These are phyloP conservation scores for Colletotrichum cereale DNA, from an alignment of 2,329 filamentous ascomycete species.

Conservation along the genomic window DNA sequence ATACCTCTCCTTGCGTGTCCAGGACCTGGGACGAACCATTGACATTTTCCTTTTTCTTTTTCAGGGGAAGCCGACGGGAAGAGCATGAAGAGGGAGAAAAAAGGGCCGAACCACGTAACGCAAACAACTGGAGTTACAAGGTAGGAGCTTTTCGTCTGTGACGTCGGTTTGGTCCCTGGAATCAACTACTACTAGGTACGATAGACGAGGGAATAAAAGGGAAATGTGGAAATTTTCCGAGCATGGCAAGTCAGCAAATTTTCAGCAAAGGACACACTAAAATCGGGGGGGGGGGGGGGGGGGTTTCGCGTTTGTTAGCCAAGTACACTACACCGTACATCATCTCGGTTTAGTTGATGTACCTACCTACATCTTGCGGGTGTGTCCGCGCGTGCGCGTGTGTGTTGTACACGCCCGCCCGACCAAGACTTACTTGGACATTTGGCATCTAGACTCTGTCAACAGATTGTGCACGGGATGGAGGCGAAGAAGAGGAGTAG, in stretches of 20 bases:
- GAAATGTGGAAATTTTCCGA: slow-evolving; percentile 6
- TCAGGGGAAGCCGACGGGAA: slow-evolving; percentile 14
- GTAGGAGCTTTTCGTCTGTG: slow-evolving; percentile 30
- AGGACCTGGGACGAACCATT: slow-evolving; percentile 10
- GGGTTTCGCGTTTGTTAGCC: slow-evolving; percentile 1
- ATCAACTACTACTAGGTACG: not conserved
- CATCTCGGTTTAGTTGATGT: not conserved
- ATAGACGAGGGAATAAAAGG: not conserved
- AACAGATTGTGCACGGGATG: not conserved
- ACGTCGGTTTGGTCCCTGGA: slow-evolving; percentile 10
- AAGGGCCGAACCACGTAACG: slow-evolving; percentile 36
- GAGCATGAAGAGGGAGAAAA: not conserved
- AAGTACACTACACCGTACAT: not conserved
- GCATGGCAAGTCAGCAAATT: slow-evolving; percentile 6
- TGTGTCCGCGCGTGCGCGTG: not conserved
- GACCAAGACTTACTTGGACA: slow-evolving; percentile 6
- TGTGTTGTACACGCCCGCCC: not conserved
- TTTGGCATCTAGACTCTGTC: slow-evolving; percentile 5
- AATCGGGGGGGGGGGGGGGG: no score
- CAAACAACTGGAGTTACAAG: slow-evolving; percentile 28
- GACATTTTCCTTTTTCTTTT: not conserved
- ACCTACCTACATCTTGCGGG: not conserved
- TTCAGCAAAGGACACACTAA: not conserved
- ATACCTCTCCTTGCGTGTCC: slow-evolving; percentile 18
- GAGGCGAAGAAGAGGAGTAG: not conserved